Evolutionary conservation across 2,329 filamentous ascomycete genomes (phyloP), one percentile per base, ranked within the genome.

Genomic region (Daldinia sp.): DNA sequence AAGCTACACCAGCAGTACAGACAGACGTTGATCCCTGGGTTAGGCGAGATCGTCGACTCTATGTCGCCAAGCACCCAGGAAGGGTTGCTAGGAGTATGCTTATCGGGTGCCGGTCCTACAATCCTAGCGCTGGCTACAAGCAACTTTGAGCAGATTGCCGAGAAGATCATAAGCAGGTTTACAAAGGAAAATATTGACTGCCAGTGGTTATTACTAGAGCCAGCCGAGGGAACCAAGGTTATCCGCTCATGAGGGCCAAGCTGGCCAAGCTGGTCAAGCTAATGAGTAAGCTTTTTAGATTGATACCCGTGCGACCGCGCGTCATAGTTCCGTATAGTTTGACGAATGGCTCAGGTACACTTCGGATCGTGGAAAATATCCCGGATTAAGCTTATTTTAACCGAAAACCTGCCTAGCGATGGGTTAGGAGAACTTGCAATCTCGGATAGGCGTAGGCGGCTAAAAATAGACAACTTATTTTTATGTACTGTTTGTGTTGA

Each of bases 1-100:
- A 96, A 94, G 79, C 88, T 99, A 64, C 95, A 99, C 80, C 95
- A 99, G 79, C 95, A 93, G 41, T 98, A 99, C 81, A 90, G 95
- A 55, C 90, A 95, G 79, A 90, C 86, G 1, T 86, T 99, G 65
- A 96, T 99, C 70, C 95, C 95, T 1, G 95, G 94, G 0, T 84
- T 99, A 59, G 90, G 91, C 13, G 91, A 97, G 75, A 94, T 99
- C 55, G 87, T 99, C 53, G 87, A 93, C 76, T 94, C 90, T 63
- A 94, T 98, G 82, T 97, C 92, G 9, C 95, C 94, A 25, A 86
- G 87, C 73, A 90, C 90, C 4, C 93, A 97, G 75, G 89, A 91
- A 1, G 95, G 95, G 4, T 87, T 99, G 55, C 84, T 97, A 55
- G 95, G 95, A 37, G 96, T 98, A 66, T 99, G 95, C 77, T 83